Evolutionary conservation across 352 stramenopile genomes (phyloP), one percentile per base, ranked within the genome.

Genomic region (Stramenopiles sp.): DNA sequence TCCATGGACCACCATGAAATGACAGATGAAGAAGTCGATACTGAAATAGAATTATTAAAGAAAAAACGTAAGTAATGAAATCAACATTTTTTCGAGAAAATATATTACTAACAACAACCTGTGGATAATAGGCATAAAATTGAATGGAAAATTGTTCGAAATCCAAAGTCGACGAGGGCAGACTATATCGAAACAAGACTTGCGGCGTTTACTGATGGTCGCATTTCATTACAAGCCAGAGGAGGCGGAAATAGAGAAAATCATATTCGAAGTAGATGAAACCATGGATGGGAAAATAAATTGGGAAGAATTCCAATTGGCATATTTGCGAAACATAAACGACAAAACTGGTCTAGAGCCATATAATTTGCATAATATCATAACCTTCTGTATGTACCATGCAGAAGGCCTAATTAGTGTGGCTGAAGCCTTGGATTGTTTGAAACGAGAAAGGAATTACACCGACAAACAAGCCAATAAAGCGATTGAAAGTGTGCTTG

Each of bases 221-320:
- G 30, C 31, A 33, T 78, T 33, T 4, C 30, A 78, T 33, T 78
- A 78, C 22, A 78, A 78, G 14, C 30, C 30, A 33, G 22, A 4
- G 14, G 31, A 78, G 31, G 22, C 4, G 4, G 71, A 78, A 78
- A 14, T 78, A 14, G 71, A 78, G 4, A 4, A 14, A 4, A 78
- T 78, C 8, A 14, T 78, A 14, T 78, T 78, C 14, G 71, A 78
- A 78, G 71, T 78, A 31, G 71, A 78, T 33, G 71, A 78, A 14
- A 33, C 71, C 1, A 78, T 78, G 71, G 71, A 78, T 14, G 22
- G 22, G 4, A 31, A 78, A 33, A 33, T 78, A 31, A 78, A 78
- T 33, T 78, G 71, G 71, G 71, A 78, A 31, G 71, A 78, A 33
- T 78, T 78, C 22, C 71, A 78, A 78, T 14, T 78, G 71, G 31